Evolutionary conservation across 768 basidiomycete genomes (phyloP), one percentile per base, ranked within the genome.

Genomic region (Hypholoma sublateritium): DNA sequence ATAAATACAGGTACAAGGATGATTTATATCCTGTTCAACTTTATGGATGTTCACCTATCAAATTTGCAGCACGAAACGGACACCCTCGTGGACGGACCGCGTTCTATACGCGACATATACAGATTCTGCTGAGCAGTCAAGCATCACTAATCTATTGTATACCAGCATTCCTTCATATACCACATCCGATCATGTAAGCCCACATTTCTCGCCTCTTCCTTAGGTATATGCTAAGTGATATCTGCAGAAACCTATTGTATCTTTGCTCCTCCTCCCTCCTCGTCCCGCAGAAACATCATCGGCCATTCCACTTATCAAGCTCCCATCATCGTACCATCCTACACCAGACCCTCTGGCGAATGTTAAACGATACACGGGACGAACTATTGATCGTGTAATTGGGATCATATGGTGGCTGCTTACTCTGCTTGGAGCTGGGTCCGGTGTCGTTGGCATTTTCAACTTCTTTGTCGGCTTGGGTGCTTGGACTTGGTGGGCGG

Each of bases 61-160:
- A 16, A 42, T 48, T 17, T 61, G 21, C 47, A 91, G 90, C 66
- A 68, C 71, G 11, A 88, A 84, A 65, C 86, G 96, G 9, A 80
- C 77, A 1, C 95, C 96, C 0, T 85, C 94, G 19, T 98, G 93
- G 91, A 97, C 95, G 25, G 96, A 98, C 71, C 82, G 96, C 44
- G 82, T 98, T 43, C 75, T 98, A 66, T 97, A 93, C 66, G 80
- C 91, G 12, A 91, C 91, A 5, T 77, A 86, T 66, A 80, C 80
- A 19, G 91, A 92, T 68, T 80, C 80, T 2, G 82, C 77, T 7
- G 74, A 81, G 9, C 65, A 74, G 36, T 84, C 88, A 1, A 66
- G 78, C 56, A 84, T 90, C 59, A 78, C 69, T 3, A 90, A 88
- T 59, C 56, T 91, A 17, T 67, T 92, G 48, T 95, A 95, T 68